Percentiles rank a stretch among this genome's conserved stretches.
phyloP scores from a whole-genome alignment of 1,139 yeast species.

The Zygoascus sp. region DNA sequence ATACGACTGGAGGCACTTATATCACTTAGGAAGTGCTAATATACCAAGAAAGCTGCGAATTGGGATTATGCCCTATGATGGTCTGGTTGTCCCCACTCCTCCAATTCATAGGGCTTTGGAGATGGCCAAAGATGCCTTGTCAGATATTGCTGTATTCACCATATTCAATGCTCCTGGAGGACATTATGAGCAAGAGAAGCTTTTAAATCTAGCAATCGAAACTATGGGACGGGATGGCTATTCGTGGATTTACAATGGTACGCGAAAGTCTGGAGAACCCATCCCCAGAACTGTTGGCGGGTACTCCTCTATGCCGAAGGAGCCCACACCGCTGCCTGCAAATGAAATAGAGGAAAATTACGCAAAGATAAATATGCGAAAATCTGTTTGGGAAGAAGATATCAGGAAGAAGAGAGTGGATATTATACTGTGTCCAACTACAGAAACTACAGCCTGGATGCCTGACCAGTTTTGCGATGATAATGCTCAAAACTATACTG shows the following conservation, averaged over 20 bases:
- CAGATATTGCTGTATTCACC: background rate
- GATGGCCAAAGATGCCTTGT: slow-evolving; percentile 32
- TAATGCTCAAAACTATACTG: slow-evolving; percentile 30
- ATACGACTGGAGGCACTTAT: background rate
- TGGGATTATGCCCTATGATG: slow-evolving; percentile 10
- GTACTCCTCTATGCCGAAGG: slow-evolving; percentile 21
- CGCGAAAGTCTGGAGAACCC: slow-evolving; percentile 43
- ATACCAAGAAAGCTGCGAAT: background rate
- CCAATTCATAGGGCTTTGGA: slow-evolving; percentile 45
- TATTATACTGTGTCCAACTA: slow-evolving; percentile 7
- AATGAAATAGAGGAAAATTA: slow-evolving; percentile 32
- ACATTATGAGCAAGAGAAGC: slow-evolving; percentile 37
- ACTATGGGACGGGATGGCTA: slow-evolving; percentile 51
- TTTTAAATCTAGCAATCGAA: slow-evolving; percentile 38
- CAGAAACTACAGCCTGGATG: slow-evolving; percentile 5
- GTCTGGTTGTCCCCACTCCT: slow-evolving; percentile 41
- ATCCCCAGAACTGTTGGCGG: slow-evolving; percentile 30
- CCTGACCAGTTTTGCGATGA: slow-evolving; percentile 4
- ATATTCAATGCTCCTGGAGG: slow-evolving; percentile 17
- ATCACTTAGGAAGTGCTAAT: background rate
- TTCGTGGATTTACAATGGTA: slow-evolving; percentile 33
- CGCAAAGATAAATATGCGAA: slow-evolving; percentile 25
- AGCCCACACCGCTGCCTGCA: slow-evolving; percentile 28
- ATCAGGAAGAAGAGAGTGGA: slow-evolving; percentile 60
- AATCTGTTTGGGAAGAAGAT: slow-evolving; percentile 37